Percentiles rank a stretch among this genome's conserved stretches.
Conservation (phyloP, 1,139 yeast genomes). For the Magnusiomyces magnusii region DNA sequence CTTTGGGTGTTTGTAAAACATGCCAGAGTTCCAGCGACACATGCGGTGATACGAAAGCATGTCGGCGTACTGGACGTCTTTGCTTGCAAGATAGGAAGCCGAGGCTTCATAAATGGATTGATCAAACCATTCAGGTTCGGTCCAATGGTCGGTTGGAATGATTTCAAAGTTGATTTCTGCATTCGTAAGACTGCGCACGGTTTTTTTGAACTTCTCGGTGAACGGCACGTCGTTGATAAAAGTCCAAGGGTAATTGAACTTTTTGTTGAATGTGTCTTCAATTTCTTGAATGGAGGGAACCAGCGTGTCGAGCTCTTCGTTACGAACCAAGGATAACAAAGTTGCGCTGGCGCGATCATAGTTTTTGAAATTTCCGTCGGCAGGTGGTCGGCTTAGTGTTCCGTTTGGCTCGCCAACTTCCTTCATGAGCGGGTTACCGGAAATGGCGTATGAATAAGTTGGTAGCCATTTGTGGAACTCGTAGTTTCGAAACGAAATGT, state of each 20-base stretch:
- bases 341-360: conserved; percentile 62
- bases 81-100: conserved; percentile 37
- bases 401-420: conserved; percentile 20
- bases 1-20: conserved; percentile 56
- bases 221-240: conserved; percentile 68
- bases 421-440: conserved; percentile 24
- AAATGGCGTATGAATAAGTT: conserved; percentile 23
- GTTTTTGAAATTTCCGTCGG: conserved; percentile 4
- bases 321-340: conserved; percentile 60
- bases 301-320: conserved; percentile 47
- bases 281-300: conserved; percentile 44
- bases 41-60: conserved; percentile 64
- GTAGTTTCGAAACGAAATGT: not conserved
- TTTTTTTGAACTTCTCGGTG: conserved; percentile 48
- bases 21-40: conserved; percentile 68
- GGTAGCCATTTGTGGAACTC: conserved; percentile 22
- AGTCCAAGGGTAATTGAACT: conserved; percentile 73
- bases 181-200: conserved; percentile 5
- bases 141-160: conserved; percentile 51
- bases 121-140: conserved; percentile 54
- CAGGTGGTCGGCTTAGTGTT: conserved; percentile 2
- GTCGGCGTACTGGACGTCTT: conserved; percentile 55
- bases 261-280: conserved; percentile 56
- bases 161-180: conserved; percentile 23
- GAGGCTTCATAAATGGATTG: conserved; percentile 23